Conservation (phyloP, 495 filamentous ascomycete genomes). For the Hyaloscypha variabilis region DNA sequence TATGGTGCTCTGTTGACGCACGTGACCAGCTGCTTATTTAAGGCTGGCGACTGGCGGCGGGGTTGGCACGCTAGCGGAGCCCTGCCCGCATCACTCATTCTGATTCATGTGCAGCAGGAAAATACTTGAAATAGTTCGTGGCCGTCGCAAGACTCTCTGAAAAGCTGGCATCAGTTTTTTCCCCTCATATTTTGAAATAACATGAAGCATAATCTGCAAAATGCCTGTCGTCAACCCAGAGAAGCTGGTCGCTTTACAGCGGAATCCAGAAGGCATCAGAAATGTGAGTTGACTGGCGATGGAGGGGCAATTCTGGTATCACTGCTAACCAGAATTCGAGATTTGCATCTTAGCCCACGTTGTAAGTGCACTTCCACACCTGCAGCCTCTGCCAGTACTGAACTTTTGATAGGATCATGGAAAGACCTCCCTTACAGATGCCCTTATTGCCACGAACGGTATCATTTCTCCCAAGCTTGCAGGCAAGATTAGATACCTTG, state of each 20-base stretch:
- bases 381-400: not conserved
- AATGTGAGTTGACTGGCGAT: constrained; percentile 69
- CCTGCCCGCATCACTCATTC: not conserved
- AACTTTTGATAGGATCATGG: constrained; percentile 74
- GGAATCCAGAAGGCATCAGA: constrained; percentile 80
- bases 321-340: constrained; percentile 27
- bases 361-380: constrained; percentile 52
- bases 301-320: constrained; percentile 39
- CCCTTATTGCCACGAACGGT: constrained; percentile 96
- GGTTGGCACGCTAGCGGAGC: not conserved
- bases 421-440: constrained; percentile 96
- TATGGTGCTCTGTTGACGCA: not conserved
- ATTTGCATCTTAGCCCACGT: constrained; percentile 98
- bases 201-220: constrained; percentile 33
- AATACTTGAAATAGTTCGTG: not conserved
- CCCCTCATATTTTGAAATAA: not conserved
- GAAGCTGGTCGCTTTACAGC: constrained; percentile 83
- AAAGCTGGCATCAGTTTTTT: not conserved
- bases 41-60: not conserved
- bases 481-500: constrained; percentile 96
- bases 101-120: constrained; percentile 1
- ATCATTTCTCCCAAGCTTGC: constrained; percentile 98
- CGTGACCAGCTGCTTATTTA: not conserved
- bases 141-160: not conserved
- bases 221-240: constrained; percentile 92